Conservation (phyloP, 805 yeast genomes). For the Yarrowia porcina region DNA sequence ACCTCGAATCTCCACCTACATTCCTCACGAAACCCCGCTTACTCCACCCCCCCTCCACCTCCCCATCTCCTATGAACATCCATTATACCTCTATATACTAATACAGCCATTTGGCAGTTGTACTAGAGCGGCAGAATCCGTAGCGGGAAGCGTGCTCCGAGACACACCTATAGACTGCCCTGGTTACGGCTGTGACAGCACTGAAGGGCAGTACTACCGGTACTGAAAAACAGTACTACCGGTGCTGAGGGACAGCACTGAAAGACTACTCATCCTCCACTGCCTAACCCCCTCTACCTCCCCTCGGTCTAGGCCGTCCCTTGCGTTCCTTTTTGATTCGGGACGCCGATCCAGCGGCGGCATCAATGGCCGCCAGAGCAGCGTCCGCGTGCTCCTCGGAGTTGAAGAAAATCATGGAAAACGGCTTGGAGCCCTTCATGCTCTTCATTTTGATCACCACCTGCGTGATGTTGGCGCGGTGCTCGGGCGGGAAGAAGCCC, state of each 20-base stretch:
- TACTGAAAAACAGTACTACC: too few relatives aligned
- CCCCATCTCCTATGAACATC: not conserved
- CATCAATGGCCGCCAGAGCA: slow-evolving; percentile 39
- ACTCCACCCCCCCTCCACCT: too few relatives aligned
- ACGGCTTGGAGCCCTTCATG: slow-evolving; percentile 31
- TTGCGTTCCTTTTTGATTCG: slow-evolving; percentile 16
- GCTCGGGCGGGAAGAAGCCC: slow-evolving; percentile 37
- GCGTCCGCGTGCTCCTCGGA: slow-evolving; percentile 39
- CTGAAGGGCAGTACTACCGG: too few relatives aligned
- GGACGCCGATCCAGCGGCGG: not conserved
- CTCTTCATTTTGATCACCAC: slow-evolving; percentile 30
- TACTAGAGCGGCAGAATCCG: not conserved
- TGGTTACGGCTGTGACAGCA: too few relatives aligned
- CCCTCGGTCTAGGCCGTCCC: not conserved
- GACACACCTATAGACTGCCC: too few relatives aligned
- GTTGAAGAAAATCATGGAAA: slow-evolving; percentile 41
- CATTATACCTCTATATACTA: slow-evolving; percentile 1
- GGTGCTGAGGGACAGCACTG: too few relatives aligned
- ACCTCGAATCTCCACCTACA: too few relatives aligned
- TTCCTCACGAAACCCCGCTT: too few relatives aligned
- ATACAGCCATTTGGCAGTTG: not conserved
- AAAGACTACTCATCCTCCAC: too few relatives aligned
- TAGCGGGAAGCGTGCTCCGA: not conserved
- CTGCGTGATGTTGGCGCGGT: slow-evolving; percentile 36
- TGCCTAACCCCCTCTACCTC: not conserved